These are phyloP conservation scores for Nicotiana noctiflora DNA, from an alignment of 257 asterid species.

Conservation along the genomic window DNA sequence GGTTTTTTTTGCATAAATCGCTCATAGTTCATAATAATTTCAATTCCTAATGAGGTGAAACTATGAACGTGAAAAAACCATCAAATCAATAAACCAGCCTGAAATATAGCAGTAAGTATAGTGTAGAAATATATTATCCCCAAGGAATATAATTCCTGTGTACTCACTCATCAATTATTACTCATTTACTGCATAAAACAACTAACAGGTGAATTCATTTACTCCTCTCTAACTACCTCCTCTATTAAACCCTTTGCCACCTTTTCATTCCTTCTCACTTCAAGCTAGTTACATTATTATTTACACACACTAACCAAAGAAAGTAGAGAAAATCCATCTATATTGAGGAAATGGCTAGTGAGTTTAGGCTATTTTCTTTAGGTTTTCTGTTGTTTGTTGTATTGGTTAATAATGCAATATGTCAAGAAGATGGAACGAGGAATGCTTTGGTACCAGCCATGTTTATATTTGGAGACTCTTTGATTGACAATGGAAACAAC, in stretches of 20 bases:
- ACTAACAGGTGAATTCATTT: constrained; percentile 31
- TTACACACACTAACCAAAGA: not conserved
- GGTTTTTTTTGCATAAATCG: too few relatives aligned
- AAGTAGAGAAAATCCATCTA: not conserved
- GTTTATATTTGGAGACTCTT: constrained; percentile 84
- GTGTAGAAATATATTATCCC: too few relatives aligned
- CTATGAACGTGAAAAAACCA: not conserved
- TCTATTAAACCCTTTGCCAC: not conserved
- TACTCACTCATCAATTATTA: too few relatives aligned
- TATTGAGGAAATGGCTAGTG: not conserved
- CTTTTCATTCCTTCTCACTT: not conserved
- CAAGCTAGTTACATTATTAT: not conserved
- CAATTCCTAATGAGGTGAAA: too few relatives aligned
- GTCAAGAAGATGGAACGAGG: constrained; percentile 8
- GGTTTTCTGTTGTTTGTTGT: constrained; percentile 13
- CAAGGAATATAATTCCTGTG: not conserved
- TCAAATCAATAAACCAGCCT: too few relatives aligned
- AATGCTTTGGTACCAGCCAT: constrained; percentile 58
- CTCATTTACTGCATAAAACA: constrained; percentile 20
- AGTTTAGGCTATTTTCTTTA: constrained; percentile 3
- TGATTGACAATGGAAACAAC: constrained; percentile 87
- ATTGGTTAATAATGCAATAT: constrained; percentile 1
- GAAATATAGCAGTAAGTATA: too few relatives aligned
- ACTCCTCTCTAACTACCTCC: constrained; percentile 22
- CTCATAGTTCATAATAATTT: too few relatives aligned